Percentiles rank a stretch among this genome's conserved stretches.
Conservation (phyloP, 805 yeast species). For the Lipomyces yamanashiensis region DNA sequence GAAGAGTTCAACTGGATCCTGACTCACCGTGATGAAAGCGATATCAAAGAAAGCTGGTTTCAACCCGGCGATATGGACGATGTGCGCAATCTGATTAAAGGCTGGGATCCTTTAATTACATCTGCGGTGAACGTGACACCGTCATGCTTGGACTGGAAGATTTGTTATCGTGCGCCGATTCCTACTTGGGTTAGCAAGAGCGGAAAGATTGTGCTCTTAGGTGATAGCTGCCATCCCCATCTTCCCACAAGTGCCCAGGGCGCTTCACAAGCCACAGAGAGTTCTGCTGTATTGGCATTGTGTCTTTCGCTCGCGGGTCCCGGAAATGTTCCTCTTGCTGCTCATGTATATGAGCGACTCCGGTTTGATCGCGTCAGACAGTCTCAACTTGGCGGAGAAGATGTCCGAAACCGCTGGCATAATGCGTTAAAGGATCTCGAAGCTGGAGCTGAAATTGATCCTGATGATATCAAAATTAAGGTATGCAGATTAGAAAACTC, state of each 20-base stretch:
- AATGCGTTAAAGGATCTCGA: conserved; percentile 8
- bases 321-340: conserved; percentile 9
- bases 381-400: conserved; percentile 11
- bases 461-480: conserved; percentile 12
- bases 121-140: conserved; percentile 1
- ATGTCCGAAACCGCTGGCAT: conserved; percentile 18
- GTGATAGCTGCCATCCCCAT: conserved; percentile 13
- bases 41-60: conserved; percentile 13
- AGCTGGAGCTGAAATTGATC: conserved; percentile 7
- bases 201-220: conserved; percentile 7
- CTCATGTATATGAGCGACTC: conserved; percentile 10
- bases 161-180: conserved; percentile 2
- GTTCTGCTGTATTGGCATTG: conserved; percentile 5
- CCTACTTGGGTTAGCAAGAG: conserved; percentile 13
- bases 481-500: neutral
- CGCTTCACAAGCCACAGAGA: conserved; percentile 16
- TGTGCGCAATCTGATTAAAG: conserved; percentile 9
- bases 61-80: conserved; percentile 12
- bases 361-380: conserved; percentile 12
- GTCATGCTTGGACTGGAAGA: conserved; percentile 6
- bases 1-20: conserved; percentile 15
- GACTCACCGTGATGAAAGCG: neutral
- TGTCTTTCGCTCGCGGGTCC: conserved; percentile 7
- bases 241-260: conserved; percentile 12
- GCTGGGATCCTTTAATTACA: conserved; percentile 5